Evolutionary conservation across 805 yeast species (phyloP), one percentile per base, ranked within the genome.

Genomic region (Candida insectalens): DNA sequence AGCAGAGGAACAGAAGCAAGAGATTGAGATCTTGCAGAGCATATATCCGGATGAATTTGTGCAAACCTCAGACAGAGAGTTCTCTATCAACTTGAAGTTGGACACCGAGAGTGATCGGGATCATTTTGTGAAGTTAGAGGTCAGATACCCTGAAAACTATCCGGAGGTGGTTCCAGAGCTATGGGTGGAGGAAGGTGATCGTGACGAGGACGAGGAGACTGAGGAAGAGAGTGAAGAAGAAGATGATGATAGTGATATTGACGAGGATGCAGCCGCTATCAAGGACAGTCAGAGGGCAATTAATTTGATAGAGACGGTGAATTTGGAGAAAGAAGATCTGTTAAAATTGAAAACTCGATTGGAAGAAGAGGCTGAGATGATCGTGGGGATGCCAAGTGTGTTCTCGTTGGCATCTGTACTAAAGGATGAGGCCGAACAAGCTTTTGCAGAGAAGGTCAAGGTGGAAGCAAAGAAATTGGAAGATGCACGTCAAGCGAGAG

Each of bases 31-130:
- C 34, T 68, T 89, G 37, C 78, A 83, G 51, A 78, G 94, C 13
- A 89, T 89, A 36, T 89, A 92, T 53, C 98, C 97, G 5, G 96
- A 89, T 51, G 98, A 89, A 55, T 59, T 84, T 21, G 59, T 52
- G n/a, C 47, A 62, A 7, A 46, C 65, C 23, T 50, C 70, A 2
- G 69, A 68, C 15, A 56, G 63, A 5, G 65, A 65, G 25, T 83
- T 74, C 51, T 64, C 72, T 28, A 69, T 89, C 23, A 62, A 62
- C 32, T 45, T 85, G n/a, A 47, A 52, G 15, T 62, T 88, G 30
- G 96, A 89, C 44, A 76, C 89, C 3, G 65, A 68, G 4, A 66
- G 84, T 6, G 74, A 67, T 17, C 62, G 74, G 27, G 62, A 59
- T 15, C 92, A 83, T 49, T 56, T 63, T 5, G 53, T 84, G 27